Conservation (phyloP, 495 filamentous ascomycete species). For the Podospora didyma region DNA sequence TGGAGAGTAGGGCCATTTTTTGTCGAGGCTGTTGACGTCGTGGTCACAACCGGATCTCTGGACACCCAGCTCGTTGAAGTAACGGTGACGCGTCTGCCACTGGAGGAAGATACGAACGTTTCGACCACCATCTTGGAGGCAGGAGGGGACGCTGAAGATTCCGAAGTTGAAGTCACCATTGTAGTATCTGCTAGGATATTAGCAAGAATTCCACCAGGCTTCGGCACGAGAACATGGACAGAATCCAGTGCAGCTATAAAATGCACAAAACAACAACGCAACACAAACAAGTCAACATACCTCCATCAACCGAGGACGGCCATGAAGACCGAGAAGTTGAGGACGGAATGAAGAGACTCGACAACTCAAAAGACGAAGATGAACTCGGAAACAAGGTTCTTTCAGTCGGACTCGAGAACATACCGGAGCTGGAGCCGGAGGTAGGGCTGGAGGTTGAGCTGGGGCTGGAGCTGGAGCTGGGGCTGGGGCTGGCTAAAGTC, state of each 20-base stretch:
- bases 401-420: constrained; percentile 7
- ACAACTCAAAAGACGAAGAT: constrained; percentile 8
- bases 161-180: constrained; percentile 4
- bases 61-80: constrained; percentile 24
- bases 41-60: constrained; percentile 8
- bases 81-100: constrained; percentile 32
- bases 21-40: constrained; percentile 11
- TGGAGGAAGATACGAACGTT: constrained; percentile 3
- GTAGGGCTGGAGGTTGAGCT: not conserved
- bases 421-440: constrained; percentile 7
- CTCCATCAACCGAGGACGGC: constrained; percentile 22
- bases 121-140: constrained; percentile 6
- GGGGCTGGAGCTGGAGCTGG: constrained; percentile 14
- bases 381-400: not conserved
- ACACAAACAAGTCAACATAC: constrained; percentile 18
- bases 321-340: constrained; percentile 4
- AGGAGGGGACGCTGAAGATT: not conserved
- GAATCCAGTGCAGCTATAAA: not conserved
- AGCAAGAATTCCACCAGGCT: not conserved
- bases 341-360: not conserved
- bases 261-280: not conserved
- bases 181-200: constrained; percentile 13
- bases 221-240: not conserved
- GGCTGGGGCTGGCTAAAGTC: constrained; percentile 8
- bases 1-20: constrained; percentile 30